These are phyloP conservation scores for Letharia columbiana DNA, from an alignment of 495 filamentous ascomycete genomes.

Conservation along the genomic window DNA sequence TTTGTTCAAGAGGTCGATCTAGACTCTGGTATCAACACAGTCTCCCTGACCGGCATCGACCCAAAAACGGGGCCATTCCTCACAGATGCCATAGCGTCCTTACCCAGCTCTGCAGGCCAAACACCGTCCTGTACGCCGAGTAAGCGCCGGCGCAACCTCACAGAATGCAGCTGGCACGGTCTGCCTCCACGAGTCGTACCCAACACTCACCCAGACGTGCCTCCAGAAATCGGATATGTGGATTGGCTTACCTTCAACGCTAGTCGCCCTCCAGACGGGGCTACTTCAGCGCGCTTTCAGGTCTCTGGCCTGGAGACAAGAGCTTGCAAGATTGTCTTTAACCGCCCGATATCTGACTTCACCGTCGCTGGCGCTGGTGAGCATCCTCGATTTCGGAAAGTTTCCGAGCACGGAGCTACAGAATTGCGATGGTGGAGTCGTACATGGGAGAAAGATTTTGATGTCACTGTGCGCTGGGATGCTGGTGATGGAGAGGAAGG, in stretches of 20 bases:
- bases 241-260: conserved; percentile 59
- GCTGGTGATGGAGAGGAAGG: conserved; percentile 29
- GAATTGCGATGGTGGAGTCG: conserved; percentile 65
- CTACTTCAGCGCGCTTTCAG: conserved; percentile 44
- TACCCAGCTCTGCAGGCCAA: conserved; percentile 65
- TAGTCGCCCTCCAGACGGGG: conserved; percentile 37
- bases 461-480: conserved; percentile 63
- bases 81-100: conserved; percentile 48
- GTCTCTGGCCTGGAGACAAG: conserved; percentile 59
- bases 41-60: conserved; percentile 58
- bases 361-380: conserved; percentile 50
- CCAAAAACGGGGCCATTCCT: conserved; percentile 49
- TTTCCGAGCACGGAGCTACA: conserved; percentile 43
- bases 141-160: conserved; percentile 37
- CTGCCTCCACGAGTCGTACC: conserved; percentile 50
- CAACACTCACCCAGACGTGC: conserved; percentile 34
- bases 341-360: conserved; percentile 53
- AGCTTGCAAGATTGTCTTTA: conserved; percentile 59
- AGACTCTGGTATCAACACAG: conserved; percentile 57
- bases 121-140: conserved; percentile 43
- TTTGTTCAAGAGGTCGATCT: conserved; percentile 79
- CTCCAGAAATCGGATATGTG: conserved; percentile 37
- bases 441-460: conserved; percentile 66
- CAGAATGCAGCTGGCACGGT: conserved; percentile 63
- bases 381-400: conserved; percentile 46